phyloP scores from a whole-genome alignment of 768 basidiomycete genomes.

The Stropharia rugosoannulata region DNA sequence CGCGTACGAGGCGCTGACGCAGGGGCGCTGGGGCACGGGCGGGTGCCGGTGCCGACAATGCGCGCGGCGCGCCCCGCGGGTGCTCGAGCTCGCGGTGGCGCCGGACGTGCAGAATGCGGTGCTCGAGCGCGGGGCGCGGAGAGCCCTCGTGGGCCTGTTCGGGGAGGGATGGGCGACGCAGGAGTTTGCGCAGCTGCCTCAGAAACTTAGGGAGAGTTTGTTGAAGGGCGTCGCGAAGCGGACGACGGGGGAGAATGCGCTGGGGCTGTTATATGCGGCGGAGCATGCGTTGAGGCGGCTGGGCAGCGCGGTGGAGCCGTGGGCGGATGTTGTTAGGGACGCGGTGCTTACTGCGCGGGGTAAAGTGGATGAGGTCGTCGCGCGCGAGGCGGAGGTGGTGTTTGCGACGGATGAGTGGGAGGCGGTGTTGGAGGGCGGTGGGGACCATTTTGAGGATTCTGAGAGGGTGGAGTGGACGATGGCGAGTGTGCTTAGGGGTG shows the following conservation, averaged over 20 bases:
- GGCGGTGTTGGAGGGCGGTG: constrained; percentile 72
- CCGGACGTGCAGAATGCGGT: constrained; percentile 76
- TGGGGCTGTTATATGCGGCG: constrained; percentile 67
- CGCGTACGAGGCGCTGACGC: constrained; percentile 75
- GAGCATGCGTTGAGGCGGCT: constrained; percentile 60
- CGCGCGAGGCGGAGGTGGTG: constrained; percentile 57
- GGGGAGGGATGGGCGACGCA: constrained; percentile 86
- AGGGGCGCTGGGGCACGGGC: constrained; percentile 77
- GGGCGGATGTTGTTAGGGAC: constrained; percentile 66
- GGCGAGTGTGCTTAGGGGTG: constrained; percentile 58
- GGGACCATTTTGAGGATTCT: constrained; percentile 70
- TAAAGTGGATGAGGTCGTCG: constrained; percentile 60
- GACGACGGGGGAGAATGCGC: constrained; percentile 65
- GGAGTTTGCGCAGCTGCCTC: constrained; percentile 74
- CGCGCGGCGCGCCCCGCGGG: constrained; percentile 73
- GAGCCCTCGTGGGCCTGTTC: constrained; percentile 80
- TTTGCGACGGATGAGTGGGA: constrained; percentile 72
- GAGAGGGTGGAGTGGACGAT: constrained; percentile 81
- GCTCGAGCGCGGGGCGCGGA: constrained; percentile 70
- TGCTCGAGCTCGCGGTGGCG: constrained; percentile 76
- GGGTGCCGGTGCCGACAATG: constrained; percentile 87
- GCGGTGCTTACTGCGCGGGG: constrained; percentile 67
- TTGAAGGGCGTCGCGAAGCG: constrained; percentile 73
- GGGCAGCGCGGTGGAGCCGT: constrained; percentile 58
- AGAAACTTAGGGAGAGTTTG: constrained; percentile 63